Base-by-base conservation (phyloP, 352 stramenopile genomes). In the Pythium sukuiense region DNA sequence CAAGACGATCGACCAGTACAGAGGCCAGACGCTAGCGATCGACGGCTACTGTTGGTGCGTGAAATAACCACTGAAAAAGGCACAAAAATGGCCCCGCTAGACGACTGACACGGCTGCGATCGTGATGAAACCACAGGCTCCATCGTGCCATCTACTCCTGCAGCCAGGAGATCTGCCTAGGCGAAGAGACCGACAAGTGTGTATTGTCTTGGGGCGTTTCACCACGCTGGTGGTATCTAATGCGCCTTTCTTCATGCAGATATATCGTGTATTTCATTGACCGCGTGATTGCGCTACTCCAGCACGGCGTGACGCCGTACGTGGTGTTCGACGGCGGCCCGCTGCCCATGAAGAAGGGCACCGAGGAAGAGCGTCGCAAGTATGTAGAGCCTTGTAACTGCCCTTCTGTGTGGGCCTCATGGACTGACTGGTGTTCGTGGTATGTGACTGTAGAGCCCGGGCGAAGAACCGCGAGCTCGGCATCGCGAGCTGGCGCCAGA, bases 271-370 rank as follows among this genome's bases (percentile, higher is more conserved):
- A 87, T 65, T 95, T 85, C 49, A 73, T 98, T 50, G 69, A 91
- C 59, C 88, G 89, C 55, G 77, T 98, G 46, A 86, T 96, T 32
- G 52, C 97, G 60, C 76, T 98, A 30, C 77, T 88, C 50, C 56
- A 86, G 18, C 75, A 97, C 70, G 69, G 87, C 20, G 78, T 98
- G 54, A 93, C 74, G 33, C 94, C 92, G 12, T 80, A 93, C 33
- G 74, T 99, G 6, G 93, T 98, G 13, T 98, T 99, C 45, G 96
- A 99, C 71, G 96, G 94, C 26, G 93, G 80, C 6, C 70, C 88
- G 56, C 63, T 98, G 32, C 92, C 95, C 1, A 85, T 88, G n/a
- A 99, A 99, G 72, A 50, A 89, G 86, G 50, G 61, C 60, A 95
- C 83, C 1, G 87, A 95, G 69, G 79, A 89, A 43, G 80, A 92